Conservation (phyloP, 1,284 basidiomycete species). For the Omphalotus olearius region DNA sequence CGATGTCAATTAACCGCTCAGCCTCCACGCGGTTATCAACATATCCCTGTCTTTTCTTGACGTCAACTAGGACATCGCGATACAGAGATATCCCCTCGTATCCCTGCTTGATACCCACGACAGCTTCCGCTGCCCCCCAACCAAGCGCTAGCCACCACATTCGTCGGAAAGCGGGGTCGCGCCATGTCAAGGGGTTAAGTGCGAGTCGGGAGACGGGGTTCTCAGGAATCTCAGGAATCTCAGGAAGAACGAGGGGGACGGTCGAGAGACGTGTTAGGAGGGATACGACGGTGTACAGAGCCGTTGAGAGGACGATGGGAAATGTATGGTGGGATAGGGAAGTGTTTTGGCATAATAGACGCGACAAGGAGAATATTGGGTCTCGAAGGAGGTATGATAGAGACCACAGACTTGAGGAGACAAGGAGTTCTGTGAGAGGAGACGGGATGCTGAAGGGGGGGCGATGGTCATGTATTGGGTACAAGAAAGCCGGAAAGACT, state of each 20-base stretch:
- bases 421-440: constrained; percentile 55
- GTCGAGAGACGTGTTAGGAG: constrained; percentile 51
- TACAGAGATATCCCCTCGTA: constrained; percentile 65
- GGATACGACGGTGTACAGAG: constrained; percentile 44
- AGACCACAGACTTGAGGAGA: constrained; percentile 56
- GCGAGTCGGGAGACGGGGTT: constrained; percentile 17
- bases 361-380: constrained; percentile 38
- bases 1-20: constrained; percentile 1
- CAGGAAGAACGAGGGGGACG: constrained; percentile 49
- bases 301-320: constrained; percentile 40
- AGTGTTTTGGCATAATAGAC: neutral
- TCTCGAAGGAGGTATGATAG: constrained; percentile 53
- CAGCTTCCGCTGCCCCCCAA: constrained; percentile 62
- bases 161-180: constrained; percentile 53
- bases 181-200: constrained; percentile 40
- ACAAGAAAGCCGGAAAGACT: constrained; percentile 41
- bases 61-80: constrained; percentile 53
- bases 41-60: neutral
- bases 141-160: constrained; percentile 75
- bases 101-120: constrained; percentile 60
- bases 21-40: neutral
- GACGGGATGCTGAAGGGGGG: constrained; percentile 47
- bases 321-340: neutral
- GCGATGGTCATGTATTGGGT: constrained; percentile 28
- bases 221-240: constrained; percentile 40